Evolutionary conservation across 2,329 filamentous ascomycete species (phyloP), one percentile per base, ranked within the genome.

Genomic region (Epicoccum nigrum): DNA sequence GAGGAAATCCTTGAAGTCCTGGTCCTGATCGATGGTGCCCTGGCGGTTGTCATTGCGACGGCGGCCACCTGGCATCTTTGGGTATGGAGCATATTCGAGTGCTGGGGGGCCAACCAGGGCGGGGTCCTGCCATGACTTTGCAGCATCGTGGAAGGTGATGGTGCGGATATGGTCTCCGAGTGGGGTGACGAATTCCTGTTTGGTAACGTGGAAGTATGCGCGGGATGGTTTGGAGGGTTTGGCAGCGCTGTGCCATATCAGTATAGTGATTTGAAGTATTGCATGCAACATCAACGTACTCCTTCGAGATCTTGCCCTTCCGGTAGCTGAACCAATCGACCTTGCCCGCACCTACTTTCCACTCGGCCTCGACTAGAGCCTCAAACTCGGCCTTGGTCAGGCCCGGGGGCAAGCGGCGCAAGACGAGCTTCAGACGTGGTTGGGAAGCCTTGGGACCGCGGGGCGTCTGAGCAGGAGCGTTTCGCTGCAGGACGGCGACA

Each of bases 11-110:
- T 97, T 95, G 64, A 97, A 99, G 63, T 97, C 94, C 0, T 90
- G 86, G 67, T 99, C 94, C 70, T 96, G 92, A 65, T 99, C 94
- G 60, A 99, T 97, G 3, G 92, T 96, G 45, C 93, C 94, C 71
- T 96, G 90, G 12, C 92, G 86, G 45, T 86, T 85, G 77, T 99
- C 94, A 45, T 85, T 84, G 27, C 91, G 86, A 41, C 84, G 84
- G 70, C 90, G 90, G 28, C 81, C 83, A 52, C 84, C 84, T 1
- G 93, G 91, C 1, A 91, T 83, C 65, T 92, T 92, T 60, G 90
- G 90, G 76, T 92, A 96, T 1, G 88, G 84, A 15, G 92, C 86
- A 65, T 90, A 90, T 66, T 96, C 92, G 40, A 97, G 79, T 4
- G 83, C 82, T 0, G 94, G 92, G 1, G 89, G 89, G 0, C 89